These are phyloP conservation scores for Myxozyma melibiosi DNA, from an alignment of 805 yeast genomes.

Conservation along the genomic window DNA sequence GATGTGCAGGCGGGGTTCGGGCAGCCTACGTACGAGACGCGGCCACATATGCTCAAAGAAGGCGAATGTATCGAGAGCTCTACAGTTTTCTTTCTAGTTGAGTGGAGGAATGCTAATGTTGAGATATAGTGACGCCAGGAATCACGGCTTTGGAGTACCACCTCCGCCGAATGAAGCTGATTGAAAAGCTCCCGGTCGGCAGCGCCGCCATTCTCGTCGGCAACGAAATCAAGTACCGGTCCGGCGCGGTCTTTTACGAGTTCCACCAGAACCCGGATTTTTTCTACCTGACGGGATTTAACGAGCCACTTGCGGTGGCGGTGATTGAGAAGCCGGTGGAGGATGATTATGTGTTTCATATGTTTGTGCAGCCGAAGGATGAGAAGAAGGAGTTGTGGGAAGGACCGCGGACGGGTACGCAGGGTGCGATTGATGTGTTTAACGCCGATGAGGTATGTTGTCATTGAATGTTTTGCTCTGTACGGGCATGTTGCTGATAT, in stretches of 20 bases:
- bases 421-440: conserved; percentile 79
- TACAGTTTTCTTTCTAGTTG: background rate
- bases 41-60: conserved; percentile 69
- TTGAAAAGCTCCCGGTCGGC: conserved; percentile 58
- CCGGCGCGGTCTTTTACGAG: conserved; percentile 88
- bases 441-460: conserved; percentile 72
- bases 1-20: conserved; percentile 48
- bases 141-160: conserved; percentile 82
- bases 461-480: background rate
- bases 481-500: background rate
- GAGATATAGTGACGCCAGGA: conserved; percentile 67
- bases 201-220: conserved; percentile 79
- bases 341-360: conserved; percentile 53
- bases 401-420: conserved; percentile 85
- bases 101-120: background rate
- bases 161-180: conserved; percentile 64
- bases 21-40: conserved; percentile 83
- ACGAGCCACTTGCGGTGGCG: conserved; percentile 34
- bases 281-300: conserved; percentile 63
- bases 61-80: conserved; percentile 55
- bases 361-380: conserved; percentile 86
- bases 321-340: conserved; percentile 50
- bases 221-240: conserved; percentile 68
- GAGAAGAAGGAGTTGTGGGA: conserved; percentile 87
- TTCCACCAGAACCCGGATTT: conserved; percentile 92